Conservation (phyloP, 139 green algal genomes). For the Coelastrella sp. region DNA sequence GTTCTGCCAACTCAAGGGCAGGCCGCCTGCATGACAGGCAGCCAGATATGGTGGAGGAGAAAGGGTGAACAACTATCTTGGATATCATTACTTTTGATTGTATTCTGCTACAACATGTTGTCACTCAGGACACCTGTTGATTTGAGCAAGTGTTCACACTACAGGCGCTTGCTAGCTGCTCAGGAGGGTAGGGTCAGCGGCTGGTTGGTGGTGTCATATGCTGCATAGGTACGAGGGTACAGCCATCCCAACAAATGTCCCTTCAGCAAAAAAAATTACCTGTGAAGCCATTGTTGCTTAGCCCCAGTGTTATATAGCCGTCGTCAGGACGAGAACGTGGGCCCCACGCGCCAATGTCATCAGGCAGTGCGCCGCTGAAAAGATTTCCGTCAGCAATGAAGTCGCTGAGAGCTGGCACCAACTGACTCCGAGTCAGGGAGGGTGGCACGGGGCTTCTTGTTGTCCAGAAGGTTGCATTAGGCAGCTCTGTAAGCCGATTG, state of each 20-base stretch:
- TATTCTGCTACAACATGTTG: too few relatives aligned
- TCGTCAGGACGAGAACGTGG: too few relatives aligned
- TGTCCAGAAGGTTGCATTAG: neutral
- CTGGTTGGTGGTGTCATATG: too few relatives aligned
- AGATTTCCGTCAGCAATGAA: neutral
- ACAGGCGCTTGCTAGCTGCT: too few relatives aligned
- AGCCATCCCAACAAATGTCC: too few relatives aligned
- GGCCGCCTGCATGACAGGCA: neutral
- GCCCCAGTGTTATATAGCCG: neutral
- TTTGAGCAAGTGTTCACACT: too few relatives aligned
- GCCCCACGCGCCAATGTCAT: neutral
- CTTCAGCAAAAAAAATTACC: neutral
- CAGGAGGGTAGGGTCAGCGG: too few relatives aligned
- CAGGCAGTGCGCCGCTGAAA: neutral
- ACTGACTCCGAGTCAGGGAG: too few relatives aligned
- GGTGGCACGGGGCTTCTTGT: neutral
- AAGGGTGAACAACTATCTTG: too few relatives aligned
- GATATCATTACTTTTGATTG: too few relatives aligned
- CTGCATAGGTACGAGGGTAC: too few relatives aligned
- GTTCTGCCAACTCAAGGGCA: neutral
- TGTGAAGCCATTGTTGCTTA: neutral
- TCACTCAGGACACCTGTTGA: too few relatives aligned
- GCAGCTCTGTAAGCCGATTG: neutral
- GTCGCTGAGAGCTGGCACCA: neutral
- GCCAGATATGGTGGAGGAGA: neutral